Evolutionary conservation across 495 filamentous ascomycete species (phyloP).

Genomic region (Bacidia rubella): DNA sequence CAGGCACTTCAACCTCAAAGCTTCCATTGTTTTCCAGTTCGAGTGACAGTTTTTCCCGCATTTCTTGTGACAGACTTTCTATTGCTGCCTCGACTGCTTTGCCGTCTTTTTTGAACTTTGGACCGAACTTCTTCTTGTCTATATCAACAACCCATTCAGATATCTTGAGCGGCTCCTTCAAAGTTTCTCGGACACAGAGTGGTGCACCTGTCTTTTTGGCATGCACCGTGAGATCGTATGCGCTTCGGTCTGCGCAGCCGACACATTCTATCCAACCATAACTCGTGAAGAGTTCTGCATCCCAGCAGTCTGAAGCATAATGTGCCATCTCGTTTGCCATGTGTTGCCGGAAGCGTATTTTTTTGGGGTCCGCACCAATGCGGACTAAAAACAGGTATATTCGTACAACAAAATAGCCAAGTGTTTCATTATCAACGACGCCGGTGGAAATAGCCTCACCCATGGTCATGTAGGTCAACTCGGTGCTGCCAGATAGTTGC

Average conservation of each 20-base stretch:
- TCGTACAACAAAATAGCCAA: conserved; percentile 76
- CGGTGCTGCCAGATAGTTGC: conserved; percentile 55
- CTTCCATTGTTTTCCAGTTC: conserved; percentile 52
- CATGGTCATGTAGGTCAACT: conserved; percentile 45
- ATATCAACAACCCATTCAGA: conserved; percentile 64
- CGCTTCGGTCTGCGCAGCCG: conserved; percentile 70
- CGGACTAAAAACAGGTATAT: conserved; percentile 61
- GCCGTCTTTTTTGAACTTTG: conserved; percentile 67
- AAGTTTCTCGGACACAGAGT: conserved; percentile 54
- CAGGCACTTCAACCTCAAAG: conserved; percentile 51
- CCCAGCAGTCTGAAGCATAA: conserved; percentile 77
- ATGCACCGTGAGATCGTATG: conserved; percentile 67
- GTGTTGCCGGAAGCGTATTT: conserved; percentile 74
- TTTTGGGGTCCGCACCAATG: conserved; percentile 54
- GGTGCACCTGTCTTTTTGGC: conserved; percentile 69
- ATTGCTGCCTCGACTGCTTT: conserved; percentile 60
- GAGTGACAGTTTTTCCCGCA: conserved; percentile 54
- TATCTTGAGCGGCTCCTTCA: conserved; percentile 50
- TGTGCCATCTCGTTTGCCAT: conserved; percentile 78
- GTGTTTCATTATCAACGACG: conserved; percentile 69
- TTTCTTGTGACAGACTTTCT: conserved; percentile 50
- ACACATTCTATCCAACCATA: conserved; percentile 83
- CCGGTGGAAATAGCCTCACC: conserved; percentile 56
- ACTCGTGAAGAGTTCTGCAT: conserved; percentile 65
- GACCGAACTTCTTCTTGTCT: conserved; percentile 76